A percentile compares a stretch with the other conserved stretches of the same genome.
Evolutionary conservation across 2,329 filamentous ascomycete species (phyloP).

Genomic region (Trichoderma koningii): DNA sequence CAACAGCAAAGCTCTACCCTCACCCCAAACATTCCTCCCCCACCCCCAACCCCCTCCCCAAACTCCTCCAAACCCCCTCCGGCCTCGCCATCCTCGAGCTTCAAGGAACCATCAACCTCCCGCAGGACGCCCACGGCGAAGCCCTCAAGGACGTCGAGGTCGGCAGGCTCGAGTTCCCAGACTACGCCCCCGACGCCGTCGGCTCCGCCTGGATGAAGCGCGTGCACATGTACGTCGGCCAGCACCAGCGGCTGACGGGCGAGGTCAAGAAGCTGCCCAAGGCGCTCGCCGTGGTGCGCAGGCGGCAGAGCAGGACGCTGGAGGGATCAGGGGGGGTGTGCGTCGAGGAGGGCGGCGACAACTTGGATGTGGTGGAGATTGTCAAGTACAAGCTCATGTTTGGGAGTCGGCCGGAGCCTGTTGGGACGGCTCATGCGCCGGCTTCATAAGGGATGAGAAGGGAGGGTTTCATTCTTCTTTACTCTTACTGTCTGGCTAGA

Average conservation of each 20-base stretch:
- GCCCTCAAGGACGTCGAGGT: constrained; percentile 47
- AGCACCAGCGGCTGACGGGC: constrained; percentile 84
- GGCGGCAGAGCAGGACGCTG: constrained; percentile 49
- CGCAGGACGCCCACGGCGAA: constrained; percentile 45
- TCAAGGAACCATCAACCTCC: constrained; percentile 85
- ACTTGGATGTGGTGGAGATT: constrained; percentile 83
- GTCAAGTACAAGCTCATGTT: constrained; percentile 87
- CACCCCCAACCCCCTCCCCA: constrained; percentile 64
- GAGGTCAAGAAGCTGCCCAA: constrained; percentile 85
- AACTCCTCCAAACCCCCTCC: constrained; percentile 83
- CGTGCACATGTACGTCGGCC: constrained; percentile 84
- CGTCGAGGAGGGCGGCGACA: constrained; percentile 45
- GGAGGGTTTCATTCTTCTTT: too few species aligned
- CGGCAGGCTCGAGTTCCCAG: constrained; percentile 76
- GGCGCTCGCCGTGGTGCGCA: constrained; percentile 76
- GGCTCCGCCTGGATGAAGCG: constrained; percentile 83
- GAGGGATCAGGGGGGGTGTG: constrained; percentile 46
- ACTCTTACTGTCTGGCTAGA: neutral
- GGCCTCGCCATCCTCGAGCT: constrained; percentile 90
- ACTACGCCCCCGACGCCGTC: constrained; percentile 56
- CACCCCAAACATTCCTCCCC: constrained; percentile 35
- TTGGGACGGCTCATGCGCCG: constrained; percentile 53
- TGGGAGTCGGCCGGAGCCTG: constrained; percentile 80
- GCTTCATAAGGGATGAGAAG: neutral
- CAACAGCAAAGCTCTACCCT: constrained; percentile 46